Conservation (phyloP, 495 filamentous ascomycete genomes). For the Xylaria bambusicola region DNA sequence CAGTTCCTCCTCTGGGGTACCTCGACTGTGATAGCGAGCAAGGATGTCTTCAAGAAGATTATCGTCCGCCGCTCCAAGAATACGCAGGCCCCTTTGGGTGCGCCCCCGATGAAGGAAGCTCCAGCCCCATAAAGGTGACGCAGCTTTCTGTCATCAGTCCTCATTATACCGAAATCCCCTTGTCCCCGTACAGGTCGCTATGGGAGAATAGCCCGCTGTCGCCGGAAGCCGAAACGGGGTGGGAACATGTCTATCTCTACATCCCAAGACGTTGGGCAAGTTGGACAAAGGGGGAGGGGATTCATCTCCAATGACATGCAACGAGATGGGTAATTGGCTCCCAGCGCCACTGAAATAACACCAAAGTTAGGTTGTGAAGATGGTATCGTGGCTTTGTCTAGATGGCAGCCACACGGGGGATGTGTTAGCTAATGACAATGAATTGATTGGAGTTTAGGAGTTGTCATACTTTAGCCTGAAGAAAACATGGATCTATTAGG, state of each 20-base stretch:
- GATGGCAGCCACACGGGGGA: constrained; percentile 20
- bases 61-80: constrained; percentile 18
- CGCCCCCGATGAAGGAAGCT: constrained; percentile 35
- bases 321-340: no score
- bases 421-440: neutral
- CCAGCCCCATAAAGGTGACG: constrained; percentile 25
- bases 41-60: constrained; percentile 41
- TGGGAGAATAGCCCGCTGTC: constrained; percentile 15
- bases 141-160: constrained; percentile 17
- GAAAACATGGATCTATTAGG: neutral
- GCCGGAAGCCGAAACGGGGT: constrained; percentile 18
- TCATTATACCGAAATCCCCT: constrained; percentile 30
- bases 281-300: neutral
- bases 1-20: constrained; percentile 47
- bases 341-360: no score
- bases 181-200: constrained; percentile 28
- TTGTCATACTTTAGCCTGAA: neutral
- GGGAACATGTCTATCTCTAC: constrained; percentile 23
- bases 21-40: constrained; percentile 36
- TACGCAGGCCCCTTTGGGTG: constrained; percentile 26
- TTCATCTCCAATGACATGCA: neutral
- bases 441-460: constrained; percentile 8
- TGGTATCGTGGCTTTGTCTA: constrained; percentile 26
- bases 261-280: constrained; percentile 20
- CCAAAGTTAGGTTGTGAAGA: no score